A percentile compares a stretch with the other conserved stretches of the same genome.
These are phyloP conservation scores for Phialophora chinensis DNA, from an alignment of 2,329 filamentous ascomycete species.

Conservation along the genomic window DNA sequence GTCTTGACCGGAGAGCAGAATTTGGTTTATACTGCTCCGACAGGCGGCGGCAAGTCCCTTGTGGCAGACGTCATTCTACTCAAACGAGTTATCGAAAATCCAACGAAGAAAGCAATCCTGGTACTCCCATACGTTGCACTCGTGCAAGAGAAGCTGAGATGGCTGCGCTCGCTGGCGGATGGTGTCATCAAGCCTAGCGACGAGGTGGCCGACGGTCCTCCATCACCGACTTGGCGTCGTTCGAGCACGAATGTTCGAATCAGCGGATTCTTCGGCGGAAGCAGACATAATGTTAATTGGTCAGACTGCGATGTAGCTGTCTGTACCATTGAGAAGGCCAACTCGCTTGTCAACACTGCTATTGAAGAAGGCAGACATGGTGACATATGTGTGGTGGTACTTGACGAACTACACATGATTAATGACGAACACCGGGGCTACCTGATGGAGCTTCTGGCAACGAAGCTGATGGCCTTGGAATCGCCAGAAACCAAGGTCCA, in stretches of 20 bases:
- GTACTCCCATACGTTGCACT: slow-evolving; percentile 79
- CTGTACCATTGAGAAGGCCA: slow-evolving; percentile 82
- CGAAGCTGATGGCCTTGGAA: slow-evolving; percentile 72
- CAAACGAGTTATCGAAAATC: slow-evolving; percentile 69
- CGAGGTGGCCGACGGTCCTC: slow-evolving; percentile 42
- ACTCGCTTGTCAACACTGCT: slow-evolving; percentile 73
- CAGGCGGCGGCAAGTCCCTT: slow-evolving; percentile 75
- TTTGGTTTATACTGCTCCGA: slow-evolving; percentile 79
- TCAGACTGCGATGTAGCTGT: slow-evolving; percentile 77
- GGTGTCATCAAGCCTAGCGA: slow-evolving; percentile 57
- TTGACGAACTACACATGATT: slow-evolving; percentile 84
- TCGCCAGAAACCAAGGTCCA: slow-evolving; percentile 57
- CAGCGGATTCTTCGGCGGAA: slow-evolving; percentile 76
- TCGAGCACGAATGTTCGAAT: slow-evolving; percentile 64
- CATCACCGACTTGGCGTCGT: slow-evolving; percentile 56
- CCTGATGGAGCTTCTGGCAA: slow-evolving; percentile 74
- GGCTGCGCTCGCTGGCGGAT: slow-evolving; percentile 71
- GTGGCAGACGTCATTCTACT: slow-evolving; percentile 76
- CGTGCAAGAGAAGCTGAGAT: slow-evolving; percentile 78
- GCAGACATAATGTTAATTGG: slow-evolving; percentile 70
- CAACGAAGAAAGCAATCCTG: slow-evolving; percentile 70
- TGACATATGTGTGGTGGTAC: slow-evolving; percentile 69
- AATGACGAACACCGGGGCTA: slow-evolving; percentile 78
- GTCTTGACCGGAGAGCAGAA: slow-evolving; percentile 70
- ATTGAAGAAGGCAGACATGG: slow-evolving; percentile 72